A percentile compares a stretch with the other conserved stretches of the same genome.
These are phyloP conservation scores for Colletotrichum sp. DNA, from an alignment of 2,329 filamentous ascomycete species.

Conservation along the genomic window DNA sequence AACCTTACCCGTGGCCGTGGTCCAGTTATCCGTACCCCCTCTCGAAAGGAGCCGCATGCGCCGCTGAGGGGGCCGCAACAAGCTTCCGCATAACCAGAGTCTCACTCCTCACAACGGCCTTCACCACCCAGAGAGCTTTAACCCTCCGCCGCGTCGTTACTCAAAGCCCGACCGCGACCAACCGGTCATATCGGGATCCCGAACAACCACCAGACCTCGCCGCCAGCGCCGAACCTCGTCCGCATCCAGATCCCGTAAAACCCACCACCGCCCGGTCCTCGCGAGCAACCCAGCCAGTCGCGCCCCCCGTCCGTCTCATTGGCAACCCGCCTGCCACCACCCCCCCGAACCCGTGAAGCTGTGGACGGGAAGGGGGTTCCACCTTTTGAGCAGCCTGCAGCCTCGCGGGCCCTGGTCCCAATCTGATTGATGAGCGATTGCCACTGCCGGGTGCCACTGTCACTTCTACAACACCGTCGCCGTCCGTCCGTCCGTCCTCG, in stretches of 20 bases:
- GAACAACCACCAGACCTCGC: not conserved
- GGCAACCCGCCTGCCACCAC: not conserved
- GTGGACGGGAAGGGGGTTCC: slow-evolving; percentile 4
- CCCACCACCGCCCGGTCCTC: not conserved
- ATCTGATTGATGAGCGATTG: not conserved
- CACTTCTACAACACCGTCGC: not conserved
- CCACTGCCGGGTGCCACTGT: not conserved
- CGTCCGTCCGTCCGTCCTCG: not conserved
- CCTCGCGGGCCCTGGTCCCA: not conserved
- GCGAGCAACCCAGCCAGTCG: not conserved
- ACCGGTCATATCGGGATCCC: not conserved
- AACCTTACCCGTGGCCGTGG: not conserved
- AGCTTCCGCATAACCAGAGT: not conserved
- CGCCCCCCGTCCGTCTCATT: not conserved
- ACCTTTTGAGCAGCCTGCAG: not conserved
- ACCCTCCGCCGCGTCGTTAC: not conserved
- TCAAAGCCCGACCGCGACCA: not conserved
- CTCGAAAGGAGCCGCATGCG: not conserved
- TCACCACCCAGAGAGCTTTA: not conserved
- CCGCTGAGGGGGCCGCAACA: not conserved
- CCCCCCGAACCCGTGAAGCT: not conserved
- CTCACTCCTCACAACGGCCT: not conserved
- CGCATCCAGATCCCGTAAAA: not conserved
- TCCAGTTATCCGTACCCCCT: not conserved
- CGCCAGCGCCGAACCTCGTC: slow-evolving; percentile 3